Base-by-base conservation (phyloP, 371 early-diverging fungal species). In the Apophysomyces trapeziformis region DNA sequence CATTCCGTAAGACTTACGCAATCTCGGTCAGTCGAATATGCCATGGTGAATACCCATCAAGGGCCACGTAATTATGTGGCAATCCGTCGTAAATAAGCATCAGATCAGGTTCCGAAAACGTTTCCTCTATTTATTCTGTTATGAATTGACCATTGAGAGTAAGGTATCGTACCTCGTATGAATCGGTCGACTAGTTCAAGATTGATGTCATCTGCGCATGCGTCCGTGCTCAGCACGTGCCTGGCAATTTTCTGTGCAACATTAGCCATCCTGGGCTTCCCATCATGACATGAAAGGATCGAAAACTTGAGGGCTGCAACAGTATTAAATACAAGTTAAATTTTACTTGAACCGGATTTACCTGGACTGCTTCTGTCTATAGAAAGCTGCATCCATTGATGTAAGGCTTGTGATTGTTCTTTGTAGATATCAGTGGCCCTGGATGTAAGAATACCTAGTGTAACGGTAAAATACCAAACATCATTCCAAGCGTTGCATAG, bases 11-110 rank as follows among this genome's bases (percentile, higher is more conserved):
- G 18, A 68, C 82, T 70, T 81, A 85, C 87, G 78, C 71, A 46
- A 89, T 80, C 67, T 89, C 89, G 36, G 89, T 87, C 39, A 83
- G 68, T 45, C 81, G 78, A 39, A 86, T 76, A 61, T 85, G 86
- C 89, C 89, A 89, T n/a, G 89, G 89, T 38, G 84, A 79, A 66
- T 80, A 89, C 7, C 87, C 87, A 63, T 84, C 81, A 68, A 89
- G 70, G 50, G 75, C 76, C 59, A 83, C 60, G 59, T 78, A 78
- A 63, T 75, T 66, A 68, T 87, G 86, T 70, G 87, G 76, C 38
- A 82, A 73, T 4, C 86, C 86, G 66, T 84, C 82, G 78, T 79
- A 85, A 32, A 87, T 73, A 60, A 89, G 79, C 71, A 86, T 70
- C 44, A 87, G 63, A 63, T 89, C 87, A 45, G 89, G 87, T 54